A percentile compares a stretch with the other conserved stretches of the same genome.
Conservation (phyloP, 306 rosid genomes). For the Citrullus mucosospermus region DNA sequence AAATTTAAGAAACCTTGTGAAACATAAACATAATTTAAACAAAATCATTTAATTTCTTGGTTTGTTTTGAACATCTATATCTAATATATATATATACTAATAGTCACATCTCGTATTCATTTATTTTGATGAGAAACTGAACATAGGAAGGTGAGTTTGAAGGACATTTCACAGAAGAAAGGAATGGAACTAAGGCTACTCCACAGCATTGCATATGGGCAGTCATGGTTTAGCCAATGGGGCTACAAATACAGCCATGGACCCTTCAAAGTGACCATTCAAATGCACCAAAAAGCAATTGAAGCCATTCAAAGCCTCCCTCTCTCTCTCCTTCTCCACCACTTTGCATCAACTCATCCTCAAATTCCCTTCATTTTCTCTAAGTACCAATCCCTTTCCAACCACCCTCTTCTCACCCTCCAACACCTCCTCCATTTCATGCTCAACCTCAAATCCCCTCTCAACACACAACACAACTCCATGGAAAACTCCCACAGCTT, state of each 20-base stretch:
- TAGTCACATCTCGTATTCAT: neutral
- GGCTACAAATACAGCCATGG: constrained; percentile 71
- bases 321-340: constrained; percentile 21
- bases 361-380: constrained; percentile 45
- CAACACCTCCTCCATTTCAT: constrained; percentile 57
- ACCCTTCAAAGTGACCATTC: constrained; percentile 10
- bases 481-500: constrained; percentile 14
- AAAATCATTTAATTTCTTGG: no score
- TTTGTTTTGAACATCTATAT: neutral
- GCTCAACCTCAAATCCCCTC: constrained; percentile 59
- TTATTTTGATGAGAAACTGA: neutral
- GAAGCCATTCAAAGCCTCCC: neutral
- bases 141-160: constrained; percentile 63
- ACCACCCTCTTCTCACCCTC: constrained; percentile 52
- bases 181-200: constrained; percentile 71
- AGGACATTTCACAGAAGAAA: constrained; percentile 41
- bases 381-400: constrained; percentile 60
- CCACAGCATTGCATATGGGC: constrained; percentile 50
- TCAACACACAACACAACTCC: constrained; percentile 27
- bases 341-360: constrained; percentile 30
- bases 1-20: no score
- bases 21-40: no score
- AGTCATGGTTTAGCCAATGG: constrained; percentile 81
- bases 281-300: neutral
- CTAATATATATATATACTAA: neutral